Evolutionary conservation across 129 eudicot species (phyloP), one percentile per base, ranked within the genome.

Genomic region (Saussurea involucrata): DNA sequence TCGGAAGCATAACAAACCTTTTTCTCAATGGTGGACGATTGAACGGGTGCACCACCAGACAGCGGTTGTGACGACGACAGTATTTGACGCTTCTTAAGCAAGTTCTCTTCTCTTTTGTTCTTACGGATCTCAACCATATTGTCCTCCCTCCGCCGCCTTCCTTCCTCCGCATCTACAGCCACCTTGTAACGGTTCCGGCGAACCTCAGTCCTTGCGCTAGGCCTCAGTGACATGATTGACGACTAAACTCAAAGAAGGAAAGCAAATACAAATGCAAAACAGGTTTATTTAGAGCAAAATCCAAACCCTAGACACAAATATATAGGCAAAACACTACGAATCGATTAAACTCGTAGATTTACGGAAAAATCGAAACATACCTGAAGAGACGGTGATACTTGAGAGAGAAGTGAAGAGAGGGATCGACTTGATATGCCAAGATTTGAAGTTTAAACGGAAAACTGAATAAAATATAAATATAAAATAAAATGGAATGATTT

Each of bases 71-170:
- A 87, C 5, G 78, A 57, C 61, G 86, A 83, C 13, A 85, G 69
- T 24, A 86, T 87, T 69, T 89, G 89, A 13, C 95, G 90, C 85
- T 92, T 92, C 84, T 92, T 92, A 58, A 77, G 74, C 73, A 92
- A 83, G 68, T 83, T 92, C 87, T 92, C 97, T 61, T 92, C 97
- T 44, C 96, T 78, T 55, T 74, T 82, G 68, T 75, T 89, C 87
- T 92, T 92, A 63, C 92, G 84, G 92, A 92, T 92, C 95, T 89
- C 97, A 68, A 92, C 92, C 97, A 92, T 85, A 63, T 89, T 86
- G 42, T 92, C 92, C 79, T 89, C 97, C 76, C 97, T 87, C 46
- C 97, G 80, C 64, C 97, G 84, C 65, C 97, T 82, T 4, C 97
- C 94, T 63, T 91, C 97, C 0, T 91, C 97, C 42, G 93, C 97